Conservation (phyloP, 805 yeast species). For the Metschnikowia cerradonensis region DNA sequence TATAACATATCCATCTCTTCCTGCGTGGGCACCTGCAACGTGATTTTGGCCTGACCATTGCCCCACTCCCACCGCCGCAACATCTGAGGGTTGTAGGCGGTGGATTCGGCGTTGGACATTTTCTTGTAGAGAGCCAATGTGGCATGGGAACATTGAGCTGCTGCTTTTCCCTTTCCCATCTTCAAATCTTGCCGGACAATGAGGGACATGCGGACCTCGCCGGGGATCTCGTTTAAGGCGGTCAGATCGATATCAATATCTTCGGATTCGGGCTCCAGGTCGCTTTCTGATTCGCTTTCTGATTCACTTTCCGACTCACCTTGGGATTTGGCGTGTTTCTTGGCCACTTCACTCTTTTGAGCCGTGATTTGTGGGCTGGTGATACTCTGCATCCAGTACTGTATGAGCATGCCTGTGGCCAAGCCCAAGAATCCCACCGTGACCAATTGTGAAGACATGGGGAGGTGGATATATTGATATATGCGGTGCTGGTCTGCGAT, state of each 20-base stretch:
- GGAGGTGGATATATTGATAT: not conserved
- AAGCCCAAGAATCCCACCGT: constrained; percentile 34
- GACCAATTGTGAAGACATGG: constrained; percentile 10
- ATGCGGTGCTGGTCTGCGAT: not conserved
- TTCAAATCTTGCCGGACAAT: constrained; percentile 83
- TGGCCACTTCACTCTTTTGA: not conserved
- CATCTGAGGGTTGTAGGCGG: constrained; percentile 57
- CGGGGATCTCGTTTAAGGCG: constrained; percentile 61
- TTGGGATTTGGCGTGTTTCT: not conserved
- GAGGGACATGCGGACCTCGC: constrained; percentile 82
- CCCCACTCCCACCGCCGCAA: constrained; percentile 70
- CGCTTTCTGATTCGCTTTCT: not conserved
- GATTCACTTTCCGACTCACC: not conserved
- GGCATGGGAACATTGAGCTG: constrained; percentile 99
- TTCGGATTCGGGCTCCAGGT: constrained; percentile 19
- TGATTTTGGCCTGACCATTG: constrained; percentile 90
- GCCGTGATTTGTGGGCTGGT: not conserved
- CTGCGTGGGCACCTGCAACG: constrained; percentile 66
- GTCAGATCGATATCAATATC: constrained; percentile 58
- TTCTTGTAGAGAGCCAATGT: constrained; percentile 82
- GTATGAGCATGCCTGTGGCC: constrained; percentile 27
- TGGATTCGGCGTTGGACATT: constrained; percentile 50
- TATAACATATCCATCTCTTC: constrained; percentile 73
- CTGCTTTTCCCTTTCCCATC: constrained; percentile 93
- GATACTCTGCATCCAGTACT: not conserved